Conservation (phyloP, 208 protist species). For the Tritrichomonas musculus region DNA sequence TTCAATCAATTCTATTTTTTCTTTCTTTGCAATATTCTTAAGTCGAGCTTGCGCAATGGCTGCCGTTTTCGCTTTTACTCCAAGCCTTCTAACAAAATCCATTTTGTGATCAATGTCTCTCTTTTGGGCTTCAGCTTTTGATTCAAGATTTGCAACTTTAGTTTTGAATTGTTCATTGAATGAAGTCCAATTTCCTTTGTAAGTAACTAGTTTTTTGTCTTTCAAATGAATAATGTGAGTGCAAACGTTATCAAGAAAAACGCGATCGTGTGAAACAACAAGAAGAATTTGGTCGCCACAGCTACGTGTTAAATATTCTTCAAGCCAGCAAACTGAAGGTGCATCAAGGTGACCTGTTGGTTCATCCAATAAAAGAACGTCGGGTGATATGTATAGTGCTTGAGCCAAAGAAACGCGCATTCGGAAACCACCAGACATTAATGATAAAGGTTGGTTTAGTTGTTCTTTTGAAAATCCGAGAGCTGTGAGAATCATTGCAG, state of each 20-base stretch:
- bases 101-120: background rate
- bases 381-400: conserved; percentile 44
- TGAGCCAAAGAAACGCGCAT: conserved; percentile 46
- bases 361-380: conserved; percentile 40
- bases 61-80: conserved; percentile 52
- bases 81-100: background rate
- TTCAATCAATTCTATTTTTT: conserved; percentile 24
- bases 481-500: background rate
- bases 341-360: conserved; percentile 34
- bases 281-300: background rate
- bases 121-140: background rate
- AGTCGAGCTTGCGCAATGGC: conserved; percentile 55
- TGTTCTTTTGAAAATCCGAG: background rate
- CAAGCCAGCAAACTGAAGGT: conserved; percentile 14
- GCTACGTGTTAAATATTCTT: background rate
- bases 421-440: conserved; percentile 46
- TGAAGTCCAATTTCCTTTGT: conserved; percentile 47
- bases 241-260: conserved; percentile 47
- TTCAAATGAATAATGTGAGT: conserved; percentile 49
- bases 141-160: background rate
- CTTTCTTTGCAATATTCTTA: conserved; percentile 55
- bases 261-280: conserved; percentile 42
- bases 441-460: background rate
- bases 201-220: conserved; percentile 42
- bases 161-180: conserved; percentile 35